Conservation (phyloP, 2,329 filamentous ascomycete genomes). For the Myriosclerotinia curreyana region DNA sequence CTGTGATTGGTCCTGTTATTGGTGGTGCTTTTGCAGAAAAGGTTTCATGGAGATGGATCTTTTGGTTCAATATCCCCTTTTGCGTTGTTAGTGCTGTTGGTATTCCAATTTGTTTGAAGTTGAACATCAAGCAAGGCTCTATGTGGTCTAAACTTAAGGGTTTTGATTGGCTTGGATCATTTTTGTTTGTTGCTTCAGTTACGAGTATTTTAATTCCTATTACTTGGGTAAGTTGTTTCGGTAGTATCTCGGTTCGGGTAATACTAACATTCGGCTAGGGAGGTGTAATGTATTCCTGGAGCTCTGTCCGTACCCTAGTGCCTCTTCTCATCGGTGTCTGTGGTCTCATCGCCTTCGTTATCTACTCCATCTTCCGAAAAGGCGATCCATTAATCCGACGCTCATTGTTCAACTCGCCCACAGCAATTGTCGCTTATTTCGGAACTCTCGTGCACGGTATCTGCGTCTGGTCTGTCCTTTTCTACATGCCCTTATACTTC, state of each 20-base stretch:
- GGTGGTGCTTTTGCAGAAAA: slow-evolving; percentile 45
- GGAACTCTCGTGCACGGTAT: slow-evolving; percentile 54
- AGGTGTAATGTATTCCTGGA: slow-evolving; percentile 62
- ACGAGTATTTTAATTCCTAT: slow-evolving; percentile 59
- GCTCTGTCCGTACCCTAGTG: slow-evolving; percentile 56
- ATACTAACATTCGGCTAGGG: slow-evolving; percentile 35
- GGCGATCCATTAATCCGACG: slow-evolving; percentile 40
- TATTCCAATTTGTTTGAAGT: slow-evolving; percentile 31
- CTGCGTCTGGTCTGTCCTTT: slow-evolving; percentile 51
- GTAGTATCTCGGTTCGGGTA: not conserved
- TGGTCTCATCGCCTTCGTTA: slow-evolving; percentile 50
- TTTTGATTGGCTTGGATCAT: slow-evolving; percentile 60
- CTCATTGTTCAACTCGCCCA: slow-evolving; percentile 45
- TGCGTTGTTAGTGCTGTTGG: slow-evolving; percentile 29
- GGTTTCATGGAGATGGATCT: slow-evolving; percentile 36
- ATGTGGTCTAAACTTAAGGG: slow-evolving; percentile 27
- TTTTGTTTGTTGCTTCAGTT: slow-evolving; percentile 57
- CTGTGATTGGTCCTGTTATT: slow-evolving; percentile 40
- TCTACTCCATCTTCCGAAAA: slow-evolving; percentile 46
- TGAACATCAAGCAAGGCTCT: slow-evolving; percentile 29
- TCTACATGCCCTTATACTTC: slow-evolving; percentile 52
- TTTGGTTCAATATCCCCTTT: slow-evolving; percentile 34
- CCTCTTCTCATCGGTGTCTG: slow-evolving; percentile 54
- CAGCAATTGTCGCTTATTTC: slow-evolving; percentile 50
- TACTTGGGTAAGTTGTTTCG: slow-evolving; percentile 48